phyloP scores from a whole-genome alignment of 345 rosid genomes.

The Eucalyptus regnans region DNA sequence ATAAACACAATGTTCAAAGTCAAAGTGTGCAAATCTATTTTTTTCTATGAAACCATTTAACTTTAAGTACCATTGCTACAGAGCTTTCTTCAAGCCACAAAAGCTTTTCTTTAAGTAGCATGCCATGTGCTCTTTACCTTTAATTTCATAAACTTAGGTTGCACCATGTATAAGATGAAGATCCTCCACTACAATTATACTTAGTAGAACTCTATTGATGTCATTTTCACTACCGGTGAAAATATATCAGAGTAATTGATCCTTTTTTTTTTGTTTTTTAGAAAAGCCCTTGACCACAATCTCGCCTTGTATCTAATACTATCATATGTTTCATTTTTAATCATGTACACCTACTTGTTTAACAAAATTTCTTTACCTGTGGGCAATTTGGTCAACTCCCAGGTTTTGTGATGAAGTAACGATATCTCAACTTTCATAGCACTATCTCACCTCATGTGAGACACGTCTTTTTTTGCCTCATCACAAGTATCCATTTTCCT shows the following conservation, averaged over 20 bases:
- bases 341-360: not conserved
- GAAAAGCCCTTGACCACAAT: not conserved
- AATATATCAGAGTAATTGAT: no score
- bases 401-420: not conserved
- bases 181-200: not conserved
- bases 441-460: not conserved
- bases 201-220: not conserved
- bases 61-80: no score
- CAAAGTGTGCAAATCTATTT: no score
- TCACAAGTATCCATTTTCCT: not conserved
- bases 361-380: no score
- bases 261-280: not conserved
- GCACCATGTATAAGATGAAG: not conserved
- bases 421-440: not conserved
- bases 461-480: not conserved
- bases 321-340: not conserved
- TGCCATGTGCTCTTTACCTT: no score
- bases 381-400: not conserved
- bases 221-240: not conserved
- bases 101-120: no score
- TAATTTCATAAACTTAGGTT: no score
- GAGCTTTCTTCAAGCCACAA: no score
- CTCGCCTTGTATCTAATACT: not conserved
- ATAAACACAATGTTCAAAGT: no score
- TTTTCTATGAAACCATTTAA: no score